Evolutionary conservation across 78 protist genomes (phyloP), one percentile per base, ranked within the genome.

Genomic region (Cavenderia fasciculata): DNA sequence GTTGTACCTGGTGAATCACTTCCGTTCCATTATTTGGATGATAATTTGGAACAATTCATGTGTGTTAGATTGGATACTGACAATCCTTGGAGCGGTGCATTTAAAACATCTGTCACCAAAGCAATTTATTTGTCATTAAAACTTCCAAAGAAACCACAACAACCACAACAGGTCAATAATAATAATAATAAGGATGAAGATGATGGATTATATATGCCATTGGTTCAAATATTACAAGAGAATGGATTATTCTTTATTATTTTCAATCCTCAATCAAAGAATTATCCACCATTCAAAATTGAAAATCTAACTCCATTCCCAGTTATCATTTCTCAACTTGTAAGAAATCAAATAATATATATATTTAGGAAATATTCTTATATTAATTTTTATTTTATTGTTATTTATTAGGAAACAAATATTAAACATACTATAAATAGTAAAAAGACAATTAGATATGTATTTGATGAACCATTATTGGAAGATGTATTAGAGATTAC

Each of bases 1-100:
- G 21, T 82, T 1, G 56, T 56, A 23, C 90, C 77, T 10, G 43
- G 61, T 4, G 90, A 47, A 56, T 31, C 76, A 0, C 8, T 82
- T 14, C 90, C 90, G 52, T 82, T 82, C 40, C 90, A 82, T 29
- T 82, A 68, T 25, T 10, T 82, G 0, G 90, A 82, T 29, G 61
- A 46, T 3, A 33, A 65, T 25, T 14, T 23, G 2, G 68, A 54
- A 0, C 49, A 61, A 31, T 40, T 56, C 31, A 40, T 82, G 1
- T 33, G 36, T 1, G 59, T 82, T 44, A 34, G 59, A 12, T 41
- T 82, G 33, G 34, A 76, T 21, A 25, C 51, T 7, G 43, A n/a
- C 5, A 44, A 41, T 57, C 52, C 36, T 5, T 82, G 90, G 90
- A 66, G 77, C 21, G 78, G 90, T 29, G 41, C 77, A 40, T 82